Conservation (phyloP, 768 basidiomycete species). For the Tulasnella sp. region DNA sequence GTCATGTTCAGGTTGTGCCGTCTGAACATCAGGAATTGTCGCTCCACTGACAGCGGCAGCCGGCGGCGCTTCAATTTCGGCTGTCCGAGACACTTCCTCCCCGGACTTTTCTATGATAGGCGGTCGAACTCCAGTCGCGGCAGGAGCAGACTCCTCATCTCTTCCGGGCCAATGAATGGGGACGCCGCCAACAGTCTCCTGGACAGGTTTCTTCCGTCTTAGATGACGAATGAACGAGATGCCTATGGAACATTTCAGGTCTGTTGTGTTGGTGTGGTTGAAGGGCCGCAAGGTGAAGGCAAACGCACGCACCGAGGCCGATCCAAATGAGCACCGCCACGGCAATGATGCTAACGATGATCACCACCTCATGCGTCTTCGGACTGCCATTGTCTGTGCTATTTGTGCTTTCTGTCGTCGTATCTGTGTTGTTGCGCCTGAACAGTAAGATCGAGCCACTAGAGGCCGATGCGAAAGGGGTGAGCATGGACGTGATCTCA, state of each 20-base stretch:
- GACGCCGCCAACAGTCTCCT: constrained; percentile 6
- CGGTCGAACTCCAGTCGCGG: too few species aligned
- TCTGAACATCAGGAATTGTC: too few species aligned
- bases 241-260: neutral
- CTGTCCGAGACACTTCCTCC: too few species aligned
- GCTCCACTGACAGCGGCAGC: too few species aligned
- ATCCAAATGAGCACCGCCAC: constrained; percentile 3
- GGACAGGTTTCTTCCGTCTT: constrained; percentile 1
- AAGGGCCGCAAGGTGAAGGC: neutral
- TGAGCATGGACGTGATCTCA: neutral
- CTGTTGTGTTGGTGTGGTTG: too few species aligned
- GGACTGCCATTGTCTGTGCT: neutral
- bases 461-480: constrained; percentile 2
- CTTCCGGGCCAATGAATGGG: neutral
- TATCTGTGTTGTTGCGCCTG: too few species aligned
- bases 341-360: neutral
- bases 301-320: constrained; percentile 2
- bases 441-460: too few species aligned
- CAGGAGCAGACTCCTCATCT: too few species aligned
- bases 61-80: too few species aligned
- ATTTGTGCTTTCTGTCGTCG: too few species aligned
- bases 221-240: constrained; percentile 3
- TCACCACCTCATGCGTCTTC: neutral
- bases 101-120: too few species aligned
- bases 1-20: too few species aligned